These are phyloP conservation scores for Anthoceros angustus DNA, from an alignment of 225 moss, liverwort and hornwort genomes.

Conservation along the genomic window DNA sequence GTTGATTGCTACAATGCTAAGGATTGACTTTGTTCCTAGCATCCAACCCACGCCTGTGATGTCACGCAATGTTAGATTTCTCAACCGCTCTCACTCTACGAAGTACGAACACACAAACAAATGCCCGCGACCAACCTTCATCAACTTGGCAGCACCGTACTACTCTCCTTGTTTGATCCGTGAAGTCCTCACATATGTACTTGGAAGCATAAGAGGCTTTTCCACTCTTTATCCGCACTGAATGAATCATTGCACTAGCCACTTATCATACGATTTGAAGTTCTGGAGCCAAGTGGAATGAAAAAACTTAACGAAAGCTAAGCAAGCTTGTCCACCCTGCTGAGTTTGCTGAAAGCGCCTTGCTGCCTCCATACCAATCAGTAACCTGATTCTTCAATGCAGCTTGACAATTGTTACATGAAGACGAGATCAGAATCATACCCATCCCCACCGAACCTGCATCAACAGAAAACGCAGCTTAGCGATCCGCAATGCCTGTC, in stretches of 20 bases:
- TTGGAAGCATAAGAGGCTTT: slow-evolving; percentile 21
- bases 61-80: no score
- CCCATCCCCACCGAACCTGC: slow-evolving; percentile 54
- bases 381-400: neutral
- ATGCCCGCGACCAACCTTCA: slow-evolving; percentile 10
- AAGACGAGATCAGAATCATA: slow-evolving; percentile 9
- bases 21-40: no score
- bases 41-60: no score
- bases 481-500: neutral
- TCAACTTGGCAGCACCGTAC: slow-evolving; percentile 18
- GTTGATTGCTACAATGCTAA: no score
- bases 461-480: neutral
- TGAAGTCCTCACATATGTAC: slow-evolving; percentile 16
- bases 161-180: slow-evolving; percentile 19
- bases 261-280: neutral
- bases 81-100: neutral
- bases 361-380: no score
- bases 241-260: slow-evolving; percentile 18
- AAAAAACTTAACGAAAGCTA: neutral
- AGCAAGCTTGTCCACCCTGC: neutral
- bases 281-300: neutral
- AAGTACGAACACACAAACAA: neutral
- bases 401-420: neutral
- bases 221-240: slow-evolving; percentile 15
- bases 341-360: no score